phyloP scores from a whole-genome alignment of 192 early-diverging fungal genomes.

The Backusella luteola region DNA sequence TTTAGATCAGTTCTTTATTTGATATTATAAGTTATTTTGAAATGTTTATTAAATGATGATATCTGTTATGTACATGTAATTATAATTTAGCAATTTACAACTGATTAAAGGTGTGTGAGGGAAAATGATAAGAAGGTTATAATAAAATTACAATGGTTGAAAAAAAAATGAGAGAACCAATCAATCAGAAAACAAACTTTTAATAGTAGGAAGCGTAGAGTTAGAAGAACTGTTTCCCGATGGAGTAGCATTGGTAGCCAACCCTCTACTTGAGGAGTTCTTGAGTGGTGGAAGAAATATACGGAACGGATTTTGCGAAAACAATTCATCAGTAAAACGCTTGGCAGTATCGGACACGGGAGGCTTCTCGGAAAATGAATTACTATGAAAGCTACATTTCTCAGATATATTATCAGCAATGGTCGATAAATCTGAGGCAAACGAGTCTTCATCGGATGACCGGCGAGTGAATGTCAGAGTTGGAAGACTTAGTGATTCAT shows the following conservation, averaged over 20 bases:
- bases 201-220: background rate
- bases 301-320: constrained; percentile 1
- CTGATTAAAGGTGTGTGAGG: background rate
- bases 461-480: background rate
- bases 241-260: background rate
- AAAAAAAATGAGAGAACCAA: background rate
- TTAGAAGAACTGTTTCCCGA: background rate
- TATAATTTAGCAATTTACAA: background rate
- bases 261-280: background rate
- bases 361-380: background rate
- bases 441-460: constrained; percentile 6
- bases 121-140: background rate
- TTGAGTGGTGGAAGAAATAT: background rate
- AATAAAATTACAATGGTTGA: background rate
- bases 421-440: background rate
- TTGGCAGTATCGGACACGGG: background rate
- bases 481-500: background rate
- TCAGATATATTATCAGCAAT: background rate
- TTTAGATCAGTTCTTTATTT: background rate
- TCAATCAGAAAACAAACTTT: background rate
- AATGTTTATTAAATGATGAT: background rate
- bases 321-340: background rate
- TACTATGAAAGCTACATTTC: background rate
- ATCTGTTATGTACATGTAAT: background rate
- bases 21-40: background rate